phyloP scores from a whole-genome alignment of 176 grass and related monocot genomes.

The Aechmea fasciata region DNA sequence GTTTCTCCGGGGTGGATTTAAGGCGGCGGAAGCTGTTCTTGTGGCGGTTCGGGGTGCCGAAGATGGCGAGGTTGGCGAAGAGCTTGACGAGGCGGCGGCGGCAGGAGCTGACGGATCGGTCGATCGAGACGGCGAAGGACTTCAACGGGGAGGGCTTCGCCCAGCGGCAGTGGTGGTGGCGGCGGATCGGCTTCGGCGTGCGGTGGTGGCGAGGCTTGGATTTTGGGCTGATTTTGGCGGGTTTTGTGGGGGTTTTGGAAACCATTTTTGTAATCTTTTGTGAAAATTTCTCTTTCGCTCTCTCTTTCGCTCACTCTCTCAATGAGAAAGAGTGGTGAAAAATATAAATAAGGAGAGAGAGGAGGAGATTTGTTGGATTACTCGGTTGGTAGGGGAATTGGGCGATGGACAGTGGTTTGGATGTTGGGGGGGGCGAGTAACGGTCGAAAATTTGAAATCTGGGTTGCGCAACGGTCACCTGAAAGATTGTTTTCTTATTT shows the following conservation, averaged over 20 bases:
- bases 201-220: conserved; percentile 13
- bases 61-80: conserved; percentile 51
- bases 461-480: neutral
- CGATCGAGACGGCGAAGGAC: conserved; percentile 37
- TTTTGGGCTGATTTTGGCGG: conserved; percentile 20
- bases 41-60: conserved; percentile 26
- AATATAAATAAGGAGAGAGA: neutral
- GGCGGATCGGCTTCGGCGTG: conserved; percentile 22
- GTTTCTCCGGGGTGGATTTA: conserved; percentile 10
- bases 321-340: neutral
- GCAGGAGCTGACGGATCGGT: conserved; percentile 55
- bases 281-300: neutral
- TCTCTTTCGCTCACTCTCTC: neutral
- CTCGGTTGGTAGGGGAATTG: neutral
- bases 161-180: conserved; percentile 16
- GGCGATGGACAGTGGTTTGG: neutral
- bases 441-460: neutral
- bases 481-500: neutral
- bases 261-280: conserved; percentile 32
- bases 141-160: conserved; percentile 38
- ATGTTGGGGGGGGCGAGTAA: neutral
- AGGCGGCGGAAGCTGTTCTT: conserved; percentile 54
- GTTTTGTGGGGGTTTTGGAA: conserved; percentile 69
- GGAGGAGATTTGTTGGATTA: neutral
- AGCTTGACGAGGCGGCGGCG: conserved; percentile 73